These are phyloP conservation scores for Tricholomella constricta DNA, from an alignment of 768 basidiomycete genomes.

Conservation along the genomic window DNA sequence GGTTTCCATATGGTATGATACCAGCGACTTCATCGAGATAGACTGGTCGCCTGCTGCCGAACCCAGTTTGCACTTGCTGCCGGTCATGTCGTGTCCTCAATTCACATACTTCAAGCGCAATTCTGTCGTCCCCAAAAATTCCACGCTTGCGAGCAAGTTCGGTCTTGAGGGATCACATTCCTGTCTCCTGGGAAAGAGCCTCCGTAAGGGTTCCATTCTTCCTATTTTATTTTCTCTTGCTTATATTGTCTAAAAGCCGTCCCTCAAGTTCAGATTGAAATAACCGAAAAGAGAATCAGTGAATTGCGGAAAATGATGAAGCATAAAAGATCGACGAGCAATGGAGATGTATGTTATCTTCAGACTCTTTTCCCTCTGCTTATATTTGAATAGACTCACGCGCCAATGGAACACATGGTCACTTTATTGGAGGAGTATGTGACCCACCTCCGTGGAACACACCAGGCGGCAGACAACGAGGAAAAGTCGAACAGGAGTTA, in stretches of 20 bases:
- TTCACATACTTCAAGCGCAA: slow-evolving; percentile 80
- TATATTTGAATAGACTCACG: slow-evolving; percentile 9
- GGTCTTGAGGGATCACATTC: slow-evolving; percentile 82
- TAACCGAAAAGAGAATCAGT: slow-evolving; percentile 56
- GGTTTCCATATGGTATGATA: slow-evolving; percentile 69
- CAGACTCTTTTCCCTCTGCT: neutral
- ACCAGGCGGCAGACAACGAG: slow-evolving; percentile 33
- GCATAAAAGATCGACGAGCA: slow-evolving; percentile 9
- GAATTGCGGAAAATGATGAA: slow-evolving; percentile 41
- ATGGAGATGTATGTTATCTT: slow-evolving; percentile 6
- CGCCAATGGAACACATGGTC: slow-evolving; percentile 50
- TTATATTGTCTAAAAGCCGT: slow-evolving; percentile 47
- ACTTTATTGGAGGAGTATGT: slow-evolving; percentile 63
- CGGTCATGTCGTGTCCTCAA: slow-evolving; percentile 75
- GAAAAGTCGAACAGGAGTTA: slow-evolving; percentile 48
- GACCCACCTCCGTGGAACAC: slow-evolving; percentile 49
- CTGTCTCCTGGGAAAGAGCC: slow-evolving; percentile 75
- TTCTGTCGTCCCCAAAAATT: slow-evolving; percentile 39
- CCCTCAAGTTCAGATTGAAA: slow-evolving; percentile 60
- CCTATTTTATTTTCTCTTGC: neutral
- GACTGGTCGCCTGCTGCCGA: slow-evolving; percentile 58
- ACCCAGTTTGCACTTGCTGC: slow-evolving; percentile 69
- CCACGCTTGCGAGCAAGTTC: slow-evolving; percentile 69
- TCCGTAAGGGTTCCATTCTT: slow-evolving; percentile 48
- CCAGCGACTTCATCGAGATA: slow-evolving; percentile 81